Conservation (phyloP, 225 moss, liverwort and hornwort genomes). For the Rhytidiadelphus loreus region DNA sequence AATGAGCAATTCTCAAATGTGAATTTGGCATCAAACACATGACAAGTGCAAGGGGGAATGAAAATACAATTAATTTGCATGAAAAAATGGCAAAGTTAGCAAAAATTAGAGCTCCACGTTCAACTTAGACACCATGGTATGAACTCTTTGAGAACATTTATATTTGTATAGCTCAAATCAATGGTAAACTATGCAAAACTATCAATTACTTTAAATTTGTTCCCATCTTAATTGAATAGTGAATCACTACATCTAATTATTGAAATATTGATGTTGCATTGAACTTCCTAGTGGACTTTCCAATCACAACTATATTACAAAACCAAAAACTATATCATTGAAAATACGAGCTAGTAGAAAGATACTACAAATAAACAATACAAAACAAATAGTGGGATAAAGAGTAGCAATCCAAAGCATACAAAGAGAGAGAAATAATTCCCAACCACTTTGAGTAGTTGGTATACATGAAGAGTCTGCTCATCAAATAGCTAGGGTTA, state of each 20-base stretch:
- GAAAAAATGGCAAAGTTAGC: fast-evolving
- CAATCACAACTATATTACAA: not conserved
- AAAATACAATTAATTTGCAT: not conserved
- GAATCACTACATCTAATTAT: not conserved
- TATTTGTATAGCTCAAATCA: fast-evolving
- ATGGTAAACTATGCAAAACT: not conserved
- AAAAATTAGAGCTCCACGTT: fast-evolving
- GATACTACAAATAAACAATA: not conserved
- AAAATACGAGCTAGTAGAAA: not conserved
- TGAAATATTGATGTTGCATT: not conserved
- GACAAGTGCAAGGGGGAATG: no score
- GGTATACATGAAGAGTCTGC: not conserved
- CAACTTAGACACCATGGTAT: not conserved
- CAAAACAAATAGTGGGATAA: not conserved
- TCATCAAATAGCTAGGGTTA: no score
- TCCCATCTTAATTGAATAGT: not conserved
- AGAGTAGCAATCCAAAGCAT: not conserved
- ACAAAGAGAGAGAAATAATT: not conserved
- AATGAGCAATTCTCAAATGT: not conserved
- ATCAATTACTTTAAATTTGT: not conserved
- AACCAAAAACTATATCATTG: not conserved
- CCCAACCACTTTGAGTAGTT: not conserved
- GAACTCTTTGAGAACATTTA: not conserved
- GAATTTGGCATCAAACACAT: not conserved
- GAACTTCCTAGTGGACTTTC: fast-evolving